A percentile compares a stretch with the other conserved stretches of the same genome.
Evolutionary conservation across 352 stramenopile genomes (phyloP).

Genomic region (Phytophthora foliorum): DNA sequence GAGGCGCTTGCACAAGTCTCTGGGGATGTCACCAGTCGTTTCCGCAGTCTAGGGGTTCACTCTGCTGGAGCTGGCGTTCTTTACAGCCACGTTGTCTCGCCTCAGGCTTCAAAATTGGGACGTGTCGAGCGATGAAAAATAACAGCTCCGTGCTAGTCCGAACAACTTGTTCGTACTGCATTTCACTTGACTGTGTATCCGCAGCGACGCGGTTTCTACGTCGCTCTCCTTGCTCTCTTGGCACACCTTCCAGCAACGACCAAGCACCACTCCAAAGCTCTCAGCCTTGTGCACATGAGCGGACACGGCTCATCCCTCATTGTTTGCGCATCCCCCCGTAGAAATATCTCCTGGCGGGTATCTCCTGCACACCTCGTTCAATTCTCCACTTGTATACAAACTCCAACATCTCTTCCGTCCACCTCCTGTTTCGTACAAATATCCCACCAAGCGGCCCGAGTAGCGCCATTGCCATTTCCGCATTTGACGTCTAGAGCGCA

Average conservation of each 20-base stretch:
- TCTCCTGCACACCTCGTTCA: constrained; percentile 7
- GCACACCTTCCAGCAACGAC: too few species aligned
- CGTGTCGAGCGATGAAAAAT: too few species aligned
- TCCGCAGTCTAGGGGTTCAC: too few species aligned
- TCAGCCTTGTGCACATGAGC: neutral
- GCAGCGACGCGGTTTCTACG: neutral
- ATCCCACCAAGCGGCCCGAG: neutral
- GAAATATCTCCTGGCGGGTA: constrained; percentile 9
- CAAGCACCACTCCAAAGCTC: neutral
- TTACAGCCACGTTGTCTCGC: too few species aligned
- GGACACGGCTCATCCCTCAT: neutral
- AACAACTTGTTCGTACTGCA: neutral
- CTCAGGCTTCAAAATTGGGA: too few species aligned
- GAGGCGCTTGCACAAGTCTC: constrained; percentile 1
- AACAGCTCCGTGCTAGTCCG: too few species aligned
- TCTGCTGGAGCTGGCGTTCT: too few species aligned
- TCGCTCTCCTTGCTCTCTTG: neutral
- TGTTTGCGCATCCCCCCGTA: constrained; percentile 14
- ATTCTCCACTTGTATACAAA: constrained; percentile 2
- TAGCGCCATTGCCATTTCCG: constrained; percentile 6
- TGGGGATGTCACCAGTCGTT: too few species aligned
- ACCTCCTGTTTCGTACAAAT: constrained; percentile 4
- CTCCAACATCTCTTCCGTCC: neutral
- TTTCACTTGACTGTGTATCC: neutral
- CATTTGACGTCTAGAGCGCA: constrained; percentile 17